Percentiles rank a stretch among this genome's conserved stretches.
These are phyloP conservation scores for Hygrocybe punicea DNA, from an alignment of 768 basidiomycete species.

Conservation along the genomic window DNA sequence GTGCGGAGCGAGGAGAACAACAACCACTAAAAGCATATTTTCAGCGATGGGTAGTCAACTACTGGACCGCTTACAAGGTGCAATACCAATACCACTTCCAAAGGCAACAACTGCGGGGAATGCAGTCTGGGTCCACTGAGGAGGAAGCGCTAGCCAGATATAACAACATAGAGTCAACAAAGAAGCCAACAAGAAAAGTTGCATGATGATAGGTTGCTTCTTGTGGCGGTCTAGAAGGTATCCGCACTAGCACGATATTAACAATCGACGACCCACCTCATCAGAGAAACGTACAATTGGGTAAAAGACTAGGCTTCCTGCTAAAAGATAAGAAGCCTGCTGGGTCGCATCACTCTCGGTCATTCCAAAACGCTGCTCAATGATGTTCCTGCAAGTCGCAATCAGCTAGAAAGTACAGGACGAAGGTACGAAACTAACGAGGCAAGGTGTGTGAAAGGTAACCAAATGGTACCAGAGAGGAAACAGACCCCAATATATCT, in stretches of 20 bases:
- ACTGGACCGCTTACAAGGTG: slow-evolving; percentile 50
- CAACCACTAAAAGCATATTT: slow-evolving; percentile 46
- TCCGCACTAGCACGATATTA: slow-evolving; percentile 47
- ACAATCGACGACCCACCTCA: neutral
- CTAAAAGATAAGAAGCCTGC: slow-evolving; percentile 70
- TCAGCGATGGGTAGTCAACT: slow-evolving; percentile 6
- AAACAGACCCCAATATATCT: slow-evolving; percentile 51
- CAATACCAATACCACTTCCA: slow-evolving; percentile 66
- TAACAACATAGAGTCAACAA: slow-evolving; percentile 59
- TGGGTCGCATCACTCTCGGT: slow-evolving; percentile 57
- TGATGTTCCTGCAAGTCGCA: slow-evolving; percentile 56
- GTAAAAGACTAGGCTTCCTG: slow-evolving; percentile 68
- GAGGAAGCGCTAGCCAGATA: slow-evolving; percentile 63
- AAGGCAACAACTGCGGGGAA: slow-evolving; percentile 61
- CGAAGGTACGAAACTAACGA: slow-evolving; percentile 44
- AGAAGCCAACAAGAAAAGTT: slow-evolving; percentile 59
- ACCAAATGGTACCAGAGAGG: slow-evolving; percentile 73
- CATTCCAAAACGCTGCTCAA: slow-evolving; percentile 63
- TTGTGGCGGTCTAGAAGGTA: slow-evolving; percentile 59
- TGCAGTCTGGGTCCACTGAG: slow-evolving; percentile 52
- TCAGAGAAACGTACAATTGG: slow-evolving; percentile 51
- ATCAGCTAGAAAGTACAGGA: neutral
- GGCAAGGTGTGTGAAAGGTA: slow-evolving; percentile 73
- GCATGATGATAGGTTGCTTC: slow-evolving; percentile 53
- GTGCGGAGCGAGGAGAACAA: slow-evolving; percentile 70